phyloP scores from a whole-genome alignment of 1,284 basidiomycete genomes.

The Pseudozyma thailandica region DNA sequence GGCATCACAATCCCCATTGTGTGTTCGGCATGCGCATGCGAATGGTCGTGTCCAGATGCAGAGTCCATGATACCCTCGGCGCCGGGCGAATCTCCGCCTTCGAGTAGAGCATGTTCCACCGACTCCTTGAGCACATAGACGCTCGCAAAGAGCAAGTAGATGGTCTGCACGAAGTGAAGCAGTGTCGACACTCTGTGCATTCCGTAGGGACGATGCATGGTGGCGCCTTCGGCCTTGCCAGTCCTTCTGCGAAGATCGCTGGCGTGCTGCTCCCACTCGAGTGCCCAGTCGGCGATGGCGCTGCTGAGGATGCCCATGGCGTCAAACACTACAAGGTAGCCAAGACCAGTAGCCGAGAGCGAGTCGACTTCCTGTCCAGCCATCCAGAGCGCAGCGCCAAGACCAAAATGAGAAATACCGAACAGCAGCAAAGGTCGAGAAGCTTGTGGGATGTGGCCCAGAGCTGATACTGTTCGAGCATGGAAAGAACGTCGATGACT shows the following conservation, averaged over 20 bases:
- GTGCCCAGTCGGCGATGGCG: slow-evolving; percentile 41
- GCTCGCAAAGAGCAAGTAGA: slow-evolving; percentile 88
- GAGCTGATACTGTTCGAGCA: slow-evolving; percentile 28
- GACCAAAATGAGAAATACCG: slow-evolving; percentile 70
- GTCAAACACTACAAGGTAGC: slow-evolving; percentile 96
- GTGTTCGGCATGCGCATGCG: slow-evolving; percentile 52
- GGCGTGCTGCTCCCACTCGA: slow-evolving; percentile 42
- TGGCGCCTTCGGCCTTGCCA: slow-evolving; percentile 27
- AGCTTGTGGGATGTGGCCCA: slow-evolving; percentile 66
- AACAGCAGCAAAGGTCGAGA: slow-evolving; percentile 69
- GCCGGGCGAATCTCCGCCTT: slow-evolving; percentile 18
- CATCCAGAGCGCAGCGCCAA: slow-evolving; percentile 80
- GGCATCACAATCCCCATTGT: slow-evolving; percentile 53
- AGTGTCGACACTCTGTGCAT: slow-evolving; percentile 80
- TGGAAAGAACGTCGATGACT: slow-evolving; percentile 25
- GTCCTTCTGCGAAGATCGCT: slow-evolving; percentile 26
- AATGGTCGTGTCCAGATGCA: slow-evolving; percentile 42
- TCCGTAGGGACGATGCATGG: slow-evolving; percentile 70
- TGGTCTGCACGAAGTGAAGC: slow-evolving; percentile 83
- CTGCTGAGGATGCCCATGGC: slow-evolving; percentile 69
- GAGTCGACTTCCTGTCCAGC: slow-evolving; percentile 89
- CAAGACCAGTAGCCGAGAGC: slow-evolving; percentile 85
- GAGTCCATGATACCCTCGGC: slow-evolving; percentile 20
- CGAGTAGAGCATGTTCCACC: slow-evolving; percentile 70
- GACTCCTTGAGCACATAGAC: slow-evolving; percentile 95